A percentile compares a stretch with the other conserved stretches of the same genome.
Conservation (phyloP, 176 grass and related monocot genomes). For the Musa troglodytarum region DNA sequence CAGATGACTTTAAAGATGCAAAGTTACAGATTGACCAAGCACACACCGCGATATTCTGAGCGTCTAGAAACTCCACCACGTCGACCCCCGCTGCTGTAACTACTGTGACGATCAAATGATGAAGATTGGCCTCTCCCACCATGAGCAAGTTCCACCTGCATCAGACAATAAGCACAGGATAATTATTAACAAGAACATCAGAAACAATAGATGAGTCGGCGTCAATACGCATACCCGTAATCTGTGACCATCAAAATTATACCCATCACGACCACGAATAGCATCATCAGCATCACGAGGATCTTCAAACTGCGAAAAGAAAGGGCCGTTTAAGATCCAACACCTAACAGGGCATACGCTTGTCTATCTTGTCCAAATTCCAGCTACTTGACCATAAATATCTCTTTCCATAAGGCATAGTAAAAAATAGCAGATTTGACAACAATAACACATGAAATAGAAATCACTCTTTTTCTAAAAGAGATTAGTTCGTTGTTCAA, state of each 20-base stretch:
- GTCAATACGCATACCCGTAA: constrained; percentile 43
- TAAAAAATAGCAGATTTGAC: too few species aligned
- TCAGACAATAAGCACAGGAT: background rate
- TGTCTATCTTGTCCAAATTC: too few species aligned
- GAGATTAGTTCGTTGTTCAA: too few species aligned
- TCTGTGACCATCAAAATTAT: constrained; percentile 82
- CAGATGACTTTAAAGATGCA: background rate
- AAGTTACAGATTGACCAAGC: background rate
- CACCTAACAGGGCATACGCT: too few species aligned
- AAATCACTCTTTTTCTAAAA: too few species aligned
- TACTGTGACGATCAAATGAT: constrained; percentile 35
- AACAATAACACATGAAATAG: too few species aligned
- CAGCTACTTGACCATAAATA: too few species aligned
- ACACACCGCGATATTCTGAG: constrained; percentile 77
- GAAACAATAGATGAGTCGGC: background rate
- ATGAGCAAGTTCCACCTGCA: constrained; percentile 84
- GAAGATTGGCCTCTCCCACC: constrained; percentile 72
- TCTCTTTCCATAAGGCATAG: too few species aligned
- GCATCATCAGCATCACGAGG: constrained; percentile 88
- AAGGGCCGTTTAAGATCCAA: background rate
- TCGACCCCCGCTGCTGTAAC: constrained; percentile 40
- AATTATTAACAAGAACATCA: background rate
- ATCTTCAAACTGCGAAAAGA: constrained; percentile 77
- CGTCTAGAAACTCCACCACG: constrained; percentile 75
- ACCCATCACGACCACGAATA: constrained; percentile 72